Conservation (phyloP, 139 green algal genomes). For the Coccomyxa sp. region DNA sequence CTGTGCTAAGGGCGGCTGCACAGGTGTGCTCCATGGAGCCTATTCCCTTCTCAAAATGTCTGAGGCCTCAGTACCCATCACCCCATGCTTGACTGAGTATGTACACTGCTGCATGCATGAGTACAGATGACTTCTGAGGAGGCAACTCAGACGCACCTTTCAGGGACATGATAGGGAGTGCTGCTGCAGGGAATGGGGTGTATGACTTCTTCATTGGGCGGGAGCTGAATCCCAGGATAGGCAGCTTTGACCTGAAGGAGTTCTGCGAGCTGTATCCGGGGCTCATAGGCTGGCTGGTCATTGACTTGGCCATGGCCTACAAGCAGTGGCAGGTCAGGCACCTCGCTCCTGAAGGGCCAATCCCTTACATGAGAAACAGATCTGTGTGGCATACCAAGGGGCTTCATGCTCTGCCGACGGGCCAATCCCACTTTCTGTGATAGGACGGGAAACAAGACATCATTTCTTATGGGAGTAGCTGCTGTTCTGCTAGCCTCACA, state of each 20-base stretch:
- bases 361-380: too few relatives aligned
- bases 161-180: not conserved
- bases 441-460: too few relatives aligned
- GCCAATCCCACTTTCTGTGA: too few relatives aligned
- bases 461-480: too few relatives aligned
- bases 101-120: not conserved
- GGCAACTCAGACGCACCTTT: not conserved
- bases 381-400: too few relatives aligned
- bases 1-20: conserved; percentile 51
- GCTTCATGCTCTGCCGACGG: too few relatives aligned
- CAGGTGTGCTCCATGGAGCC: not conserved
- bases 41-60: not conserved
- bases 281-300: conserved; percentile 63
- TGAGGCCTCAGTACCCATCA: not conserved
- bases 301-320: conserved; percentile 62
- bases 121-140: not conserved
- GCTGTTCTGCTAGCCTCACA: too few relatives aligned
- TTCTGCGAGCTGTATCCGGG: conserved; percentile 92
- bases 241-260: conserved; percentile 82
- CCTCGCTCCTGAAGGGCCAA: too few relatives aligned
- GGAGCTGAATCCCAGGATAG: conserved; percentile 82
- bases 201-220: conserved; percentile 94
- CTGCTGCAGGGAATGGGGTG: conserved; percentile 12
- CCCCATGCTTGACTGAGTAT: too few relatives aligned
- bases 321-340: conserved; percentile 49